Evolutionary conservation across 768 basidiomycete species (phyloP).

Genomic region (Collybia sordida): DNA sequence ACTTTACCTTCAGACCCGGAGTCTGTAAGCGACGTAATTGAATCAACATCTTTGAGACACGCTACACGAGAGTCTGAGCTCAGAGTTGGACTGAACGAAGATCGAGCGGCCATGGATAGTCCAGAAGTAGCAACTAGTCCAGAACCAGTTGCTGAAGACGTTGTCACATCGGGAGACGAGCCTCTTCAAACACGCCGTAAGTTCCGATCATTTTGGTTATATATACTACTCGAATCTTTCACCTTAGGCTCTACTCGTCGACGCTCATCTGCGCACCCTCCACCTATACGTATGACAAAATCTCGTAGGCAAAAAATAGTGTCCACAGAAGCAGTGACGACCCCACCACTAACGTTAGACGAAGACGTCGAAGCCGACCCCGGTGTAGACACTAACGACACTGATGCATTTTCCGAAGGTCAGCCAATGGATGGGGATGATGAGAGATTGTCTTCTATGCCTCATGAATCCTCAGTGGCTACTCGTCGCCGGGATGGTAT

Average conservation of each 20-base stretch:
- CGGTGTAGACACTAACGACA: slow-evolving; percentile 8
- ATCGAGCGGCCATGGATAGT: background rate
- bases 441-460: slow-evolving; percentile 29
- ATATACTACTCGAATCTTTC: background rate
- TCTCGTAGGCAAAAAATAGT: slow-evolving; percentile 27
- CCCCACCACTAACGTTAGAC: background rate
- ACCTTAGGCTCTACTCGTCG: slow-evolving; percentile 38
- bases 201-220: slow-evolving; percentile 9
- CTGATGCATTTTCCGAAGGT: slow-evolving; percentile 6
- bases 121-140: slow-evolving; percentile 12
- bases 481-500: slow-evolving; percentile 30
- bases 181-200: slow-evolving; percentile 34
- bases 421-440: slow-evolving; percentile 19
- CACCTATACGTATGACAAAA: slow-evolving; percentile 23
- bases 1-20: too few species aligned
- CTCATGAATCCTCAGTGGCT: slow-evolving; percentile 10
- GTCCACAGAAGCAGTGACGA: slow-evolving; percentile 16
- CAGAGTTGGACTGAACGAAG: background rate
- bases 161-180: slow-evolving; percentile 29
- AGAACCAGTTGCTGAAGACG: slow-evolving; percentile 17
- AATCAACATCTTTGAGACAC: background rate
- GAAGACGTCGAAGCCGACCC: slow-evolving; percentile 4
- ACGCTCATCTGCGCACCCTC: slow-evolving; percentile 29
- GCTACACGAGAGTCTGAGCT: background rate
- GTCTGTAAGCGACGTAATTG: background rate